phyloP scores from a whole-genome alignment of 148 eudicot genomes.

The Rhododendron mucronatum region DNA sequence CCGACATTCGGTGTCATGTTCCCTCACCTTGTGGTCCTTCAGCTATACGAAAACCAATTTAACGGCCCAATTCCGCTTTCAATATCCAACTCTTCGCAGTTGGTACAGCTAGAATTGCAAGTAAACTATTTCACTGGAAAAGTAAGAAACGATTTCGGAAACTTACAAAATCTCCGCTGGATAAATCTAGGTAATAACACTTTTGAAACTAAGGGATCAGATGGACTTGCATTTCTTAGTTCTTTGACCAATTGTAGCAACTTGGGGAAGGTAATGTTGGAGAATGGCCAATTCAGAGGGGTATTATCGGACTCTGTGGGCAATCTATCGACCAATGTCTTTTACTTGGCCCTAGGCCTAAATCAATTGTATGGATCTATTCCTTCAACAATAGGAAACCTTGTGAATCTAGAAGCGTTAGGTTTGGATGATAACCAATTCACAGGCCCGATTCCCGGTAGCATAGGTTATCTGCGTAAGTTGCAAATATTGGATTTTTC shows the following conservation, averaged over 20 bases:
- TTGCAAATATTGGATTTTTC: not conserved
- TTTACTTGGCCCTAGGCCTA: fast-evolving
- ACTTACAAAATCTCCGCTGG: too few species aligned
- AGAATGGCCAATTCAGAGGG: not conserved
- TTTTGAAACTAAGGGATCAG: constrained; percentile 5
- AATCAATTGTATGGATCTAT: constrained; percentile 4
- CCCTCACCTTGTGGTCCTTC: too few species aligned
- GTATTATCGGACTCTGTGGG: not conserved
- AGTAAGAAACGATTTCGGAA: too few species aligned
- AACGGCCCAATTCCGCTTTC: too few species aligned
- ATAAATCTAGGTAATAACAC: not conserved
- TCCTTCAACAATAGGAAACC: constrained; percentile 9
- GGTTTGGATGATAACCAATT: not conserved
- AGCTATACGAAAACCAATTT: too few species aligned
- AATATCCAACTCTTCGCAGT: too few species aligned
- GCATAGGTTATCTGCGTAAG: not conserved
- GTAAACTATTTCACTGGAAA: too few species aligned
- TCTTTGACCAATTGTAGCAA: constrained; percentile 13
- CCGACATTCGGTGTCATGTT: too few species aligned
- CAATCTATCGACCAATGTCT: constrained; percentile 1
- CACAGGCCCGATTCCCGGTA: not conserved
- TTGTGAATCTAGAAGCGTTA: not conserved
- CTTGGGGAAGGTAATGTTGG: not conserved
- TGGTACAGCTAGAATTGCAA: fast-evolving
- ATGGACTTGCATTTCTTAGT: not conserved